Conservation (phyloP, 1,284 basidiomycete genomes). For the Cutaneotrichosporon sp. region DNA sequence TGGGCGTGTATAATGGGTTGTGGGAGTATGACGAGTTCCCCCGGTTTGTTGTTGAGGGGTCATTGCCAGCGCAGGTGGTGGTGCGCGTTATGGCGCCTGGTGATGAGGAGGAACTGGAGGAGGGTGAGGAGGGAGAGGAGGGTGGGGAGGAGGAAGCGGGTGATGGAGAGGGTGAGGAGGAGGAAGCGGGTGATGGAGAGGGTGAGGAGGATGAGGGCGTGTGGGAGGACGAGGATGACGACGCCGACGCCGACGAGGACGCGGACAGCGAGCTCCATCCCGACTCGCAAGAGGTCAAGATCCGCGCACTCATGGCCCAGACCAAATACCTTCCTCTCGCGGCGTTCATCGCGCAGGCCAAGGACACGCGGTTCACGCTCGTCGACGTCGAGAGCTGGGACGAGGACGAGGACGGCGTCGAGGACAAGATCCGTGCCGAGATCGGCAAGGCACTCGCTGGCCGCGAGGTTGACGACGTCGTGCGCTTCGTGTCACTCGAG, state of each 20-base stretch:
- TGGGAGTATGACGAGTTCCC: constrained; percentile 14
- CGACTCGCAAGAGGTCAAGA: background rate
- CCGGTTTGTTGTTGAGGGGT: background rate
- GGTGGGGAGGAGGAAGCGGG: background rate
- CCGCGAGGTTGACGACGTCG: background rate
- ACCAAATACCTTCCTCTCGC: constrained; percentile 3
- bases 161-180: background rate
- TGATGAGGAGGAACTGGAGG: background rate
- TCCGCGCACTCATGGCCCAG: constrained; percentile 5
- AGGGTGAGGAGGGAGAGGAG: background rate
- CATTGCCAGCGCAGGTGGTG: background rate
- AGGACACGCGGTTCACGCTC: background rate
- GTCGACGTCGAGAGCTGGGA: constrained; percentile 11
- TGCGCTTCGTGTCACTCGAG: background rate
- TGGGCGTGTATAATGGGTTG: background rate
- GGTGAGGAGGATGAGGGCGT: background rate
- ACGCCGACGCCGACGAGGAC: background rate
- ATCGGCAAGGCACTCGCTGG: background rate
- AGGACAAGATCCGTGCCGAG: constrained; percentile 4
- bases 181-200: background rate
- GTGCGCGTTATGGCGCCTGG: constrained; percentile 6
- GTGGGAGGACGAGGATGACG: background rate
- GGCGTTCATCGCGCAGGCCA: background rate
- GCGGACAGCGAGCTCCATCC: background rate
- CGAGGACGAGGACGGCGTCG: background rate